phyloP scores from a whole-genome alignment of 495 filamentous ascomycete genomes.

The Massariosphaeria phaeospora region DNA sequence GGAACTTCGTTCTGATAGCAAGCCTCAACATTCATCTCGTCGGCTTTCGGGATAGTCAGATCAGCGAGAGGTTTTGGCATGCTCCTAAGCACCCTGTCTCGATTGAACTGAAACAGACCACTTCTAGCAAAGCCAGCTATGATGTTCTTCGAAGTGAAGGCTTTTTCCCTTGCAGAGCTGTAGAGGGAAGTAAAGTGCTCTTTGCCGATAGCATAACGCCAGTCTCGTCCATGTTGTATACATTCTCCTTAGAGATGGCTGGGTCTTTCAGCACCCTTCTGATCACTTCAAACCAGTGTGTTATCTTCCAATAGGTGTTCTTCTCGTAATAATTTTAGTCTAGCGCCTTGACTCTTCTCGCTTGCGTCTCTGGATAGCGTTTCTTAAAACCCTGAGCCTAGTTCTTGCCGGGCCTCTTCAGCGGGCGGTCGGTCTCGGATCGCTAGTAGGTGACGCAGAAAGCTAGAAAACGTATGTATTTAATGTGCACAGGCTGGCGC shows the following conservation, averaged over 20 bases:
- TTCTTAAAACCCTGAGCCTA: conserved; percentile 27
- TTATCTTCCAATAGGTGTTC: conserved; percentile 25
- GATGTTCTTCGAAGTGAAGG: conserved; percentile 15
- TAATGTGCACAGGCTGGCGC: conserved; percentile 36
- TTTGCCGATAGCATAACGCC: conserved; percentile 35
- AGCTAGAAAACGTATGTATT: conserved; percentile 25
- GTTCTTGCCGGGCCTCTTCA: conserved; percentile 29
- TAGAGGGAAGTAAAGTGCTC: conserved; percentile 22
- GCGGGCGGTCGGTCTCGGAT: not conserved
- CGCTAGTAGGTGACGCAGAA: conserved; percentile 13
- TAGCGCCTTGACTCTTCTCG: conserved; percentile 32
- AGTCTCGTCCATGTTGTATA: conserved; percentile 25
- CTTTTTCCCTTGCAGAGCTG: conserved; percentile 15
- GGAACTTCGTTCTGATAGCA: not conserved
- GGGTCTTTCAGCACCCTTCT: conserved; percentile 8
- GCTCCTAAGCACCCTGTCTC: conserved; percentile 12
- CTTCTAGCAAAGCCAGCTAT: conserved; percentile 10
- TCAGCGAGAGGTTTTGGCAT: conserved; percentile 11
- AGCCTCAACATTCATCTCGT: conserved; percentile 1
- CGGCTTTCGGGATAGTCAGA: conserved; percentile 6
- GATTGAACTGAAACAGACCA: conserved; percentile 18
- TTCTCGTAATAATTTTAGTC: conserved; percentile 36
- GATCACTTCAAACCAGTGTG: conserved; percentile 21
- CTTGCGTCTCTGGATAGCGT: conserved; percentile 26
- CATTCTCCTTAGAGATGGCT: conserved; percentile 18